Conservation (phyloP, 2,329 filamentous ascomycete species). For the Septoria petroselini region DNA sequence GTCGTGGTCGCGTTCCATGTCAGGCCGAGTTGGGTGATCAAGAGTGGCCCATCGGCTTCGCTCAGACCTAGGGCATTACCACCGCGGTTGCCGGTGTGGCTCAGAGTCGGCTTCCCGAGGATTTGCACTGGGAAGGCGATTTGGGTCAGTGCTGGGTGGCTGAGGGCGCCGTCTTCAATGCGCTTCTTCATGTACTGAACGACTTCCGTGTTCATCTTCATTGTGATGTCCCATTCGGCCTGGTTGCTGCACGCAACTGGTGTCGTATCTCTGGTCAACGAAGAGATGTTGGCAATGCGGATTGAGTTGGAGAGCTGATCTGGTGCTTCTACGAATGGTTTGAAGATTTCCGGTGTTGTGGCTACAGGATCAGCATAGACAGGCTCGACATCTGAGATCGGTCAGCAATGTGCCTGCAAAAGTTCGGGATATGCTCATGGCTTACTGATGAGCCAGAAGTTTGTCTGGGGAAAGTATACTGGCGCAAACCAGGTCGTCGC, state of each 20-base stretch:
- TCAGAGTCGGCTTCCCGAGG: neutral
- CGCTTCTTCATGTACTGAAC: conserved; percentile 6
- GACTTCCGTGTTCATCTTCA: conserved; percentile 13
- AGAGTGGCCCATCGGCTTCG: conserved; percentile 9
- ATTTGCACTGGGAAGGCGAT: conserved; percentile 4
- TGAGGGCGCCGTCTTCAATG: neutral
- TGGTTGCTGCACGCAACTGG: neutral
- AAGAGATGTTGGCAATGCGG: conserved; percentile 6
- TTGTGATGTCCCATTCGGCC: conserved; percentile 9
- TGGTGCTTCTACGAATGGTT: conserved; percentile 7
- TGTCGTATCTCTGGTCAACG: conserved; percentile 1
- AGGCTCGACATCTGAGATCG: neutral
- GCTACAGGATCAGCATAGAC: conserved; percentile 9
- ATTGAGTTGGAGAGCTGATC: conserved; percentile 5
- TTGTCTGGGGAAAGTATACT: conserved; percentile 10
- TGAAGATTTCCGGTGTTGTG: conserved; percentile 11
- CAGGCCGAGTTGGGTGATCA: conserved; percentile 8
- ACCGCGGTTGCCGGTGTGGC: conserved; percentile 13
- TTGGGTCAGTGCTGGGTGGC: neutral
- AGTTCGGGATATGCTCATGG: neutral
- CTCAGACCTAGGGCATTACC: conserved; percentile 19
- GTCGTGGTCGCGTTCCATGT: conserved; percentile 11
- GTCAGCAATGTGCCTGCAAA: neutral
- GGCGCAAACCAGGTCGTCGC: conserved; percentile 13
- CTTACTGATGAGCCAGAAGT: conserved; percentile 6